A percentile compares a stretch with the other conserved stretches of the same genome.
phyloP scores from a whole-genome alignment of 768 basidiomycete species.

The Xerocomus potaroensis region DNA sequence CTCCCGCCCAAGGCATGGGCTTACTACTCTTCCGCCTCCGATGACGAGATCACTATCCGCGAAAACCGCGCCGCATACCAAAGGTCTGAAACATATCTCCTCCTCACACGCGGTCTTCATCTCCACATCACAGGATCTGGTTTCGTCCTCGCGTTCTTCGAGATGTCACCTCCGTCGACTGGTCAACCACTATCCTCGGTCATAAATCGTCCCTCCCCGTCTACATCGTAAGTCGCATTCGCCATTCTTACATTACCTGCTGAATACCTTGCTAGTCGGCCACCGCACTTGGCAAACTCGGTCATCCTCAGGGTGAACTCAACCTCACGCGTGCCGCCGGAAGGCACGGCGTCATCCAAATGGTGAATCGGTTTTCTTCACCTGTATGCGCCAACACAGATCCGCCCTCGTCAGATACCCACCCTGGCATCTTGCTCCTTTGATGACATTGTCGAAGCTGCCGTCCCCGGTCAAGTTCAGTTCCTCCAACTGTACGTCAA shows the following conservation, averaged over 20 bases:
- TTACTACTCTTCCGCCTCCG: conserved; percentile 88
- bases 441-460: conserved; percentile 84
- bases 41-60: conserved; percentile 84
- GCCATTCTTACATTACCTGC: conserved; percentile 21
- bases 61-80: conserved; percentile 91
- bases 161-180: conserved; percentile 79
- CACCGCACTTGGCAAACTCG: conserved; percentile 84
- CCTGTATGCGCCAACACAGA: background rate
- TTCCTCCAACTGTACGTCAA: conserved; percentile 90
- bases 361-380: conserved; percentile 39
- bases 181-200: conserved; percentile 78
- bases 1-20: conserved; percentile 89
- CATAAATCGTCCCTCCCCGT: conserved; percentile 67
- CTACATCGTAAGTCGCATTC: conserved; percentile 53
- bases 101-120: background rate
- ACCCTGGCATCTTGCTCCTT: conserved; percentile 91
- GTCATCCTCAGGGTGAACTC: conserved; percentile 89
- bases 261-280: conserved; percentile 49
- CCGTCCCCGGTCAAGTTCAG: conserved; percentile 68
- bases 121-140: conserved; percentile 59
- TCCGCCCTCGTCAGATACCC: conserved; percentile 73
- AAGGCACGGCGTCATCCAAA: conserved; percentile 67
- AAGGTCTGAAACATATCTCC: conserved; percentile 39
- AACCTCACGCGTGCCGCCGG: conserved; percentile 83
- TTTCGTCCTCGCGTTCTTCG: conserved; percentile 82